phyloP scores from a whole-genome alignment of 306 rosid genomes.

The Dalbergia oliveri region DNA sequence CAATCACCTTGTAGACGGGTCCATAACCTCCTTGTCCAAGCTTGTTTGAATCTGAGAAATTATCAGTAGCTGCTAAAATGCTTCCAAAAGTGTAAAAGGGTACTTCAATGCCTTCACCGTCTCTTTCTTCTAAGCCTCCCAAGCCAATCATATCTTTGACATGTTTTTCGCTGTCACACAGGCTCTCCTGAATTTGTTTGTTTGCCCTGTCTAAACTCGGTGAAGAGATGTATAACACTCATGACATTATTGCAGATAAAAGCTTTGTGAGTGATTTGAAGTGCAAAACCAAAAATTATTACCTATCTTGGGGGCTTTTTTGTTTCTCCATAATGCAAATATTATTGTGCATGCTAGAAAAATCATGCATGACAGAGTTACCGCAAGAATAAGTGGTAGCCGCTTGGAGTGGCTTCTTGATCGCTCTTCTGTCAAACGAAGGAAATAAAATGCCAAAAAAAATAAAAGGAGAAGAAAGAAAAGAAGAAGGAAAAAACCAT shows the following conservation, averaged over 20 bases:
- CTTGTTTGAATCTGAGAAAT: slow-evolving; percentile 61
- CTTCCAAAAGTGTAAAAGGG: slow-evolving; percentile 49
- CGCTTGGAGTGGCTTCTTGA: neutral
- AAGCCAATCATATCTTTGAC: slow-evolving; percentile 47
- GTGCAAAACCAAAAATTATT: neutral
- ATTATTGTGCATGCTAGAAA: slow-evolving; percentile 16
- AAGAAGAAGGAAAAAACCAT: neutral
- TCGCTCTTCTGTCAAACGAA: slow-evolving; percentile 23
- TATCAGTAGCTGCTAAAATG: slow-evolving; percentile 54
- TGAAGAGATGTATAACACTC: neutral
- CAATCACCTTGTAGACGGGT: slow-evolving; percentile 60
- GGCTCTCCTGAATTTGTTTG: slow-evolving; percentile 1
- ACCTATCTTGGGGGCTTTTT: slow-evolving; percentile 38
- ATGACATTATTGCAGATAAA: no score
- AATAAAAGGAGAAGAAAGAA: neutral
- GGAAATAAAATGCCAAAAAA: neutral
- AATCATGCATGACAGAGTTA: neutral
- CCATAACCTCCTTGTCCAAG: slow-evolving; percentile 74
- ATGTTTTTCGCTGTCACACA: slow-evolving; percentile 36
- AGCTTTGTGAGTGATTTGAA: neutral
- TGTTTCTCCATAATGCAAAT: slow-evolving; percentile 17
- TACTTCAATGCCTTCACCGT: slow-evolving; percentile 49
- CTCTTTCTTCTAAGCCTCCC: slow-evolving; percentile 46
- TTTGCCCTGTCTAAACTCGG: slow-evolving; percentile 34
- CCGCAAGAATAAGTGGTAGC: neutral